Evolutionary conservation across 148 eudicot genomes (phyloP).

Genomic region (Dianthus caryophyllus): DNA sequence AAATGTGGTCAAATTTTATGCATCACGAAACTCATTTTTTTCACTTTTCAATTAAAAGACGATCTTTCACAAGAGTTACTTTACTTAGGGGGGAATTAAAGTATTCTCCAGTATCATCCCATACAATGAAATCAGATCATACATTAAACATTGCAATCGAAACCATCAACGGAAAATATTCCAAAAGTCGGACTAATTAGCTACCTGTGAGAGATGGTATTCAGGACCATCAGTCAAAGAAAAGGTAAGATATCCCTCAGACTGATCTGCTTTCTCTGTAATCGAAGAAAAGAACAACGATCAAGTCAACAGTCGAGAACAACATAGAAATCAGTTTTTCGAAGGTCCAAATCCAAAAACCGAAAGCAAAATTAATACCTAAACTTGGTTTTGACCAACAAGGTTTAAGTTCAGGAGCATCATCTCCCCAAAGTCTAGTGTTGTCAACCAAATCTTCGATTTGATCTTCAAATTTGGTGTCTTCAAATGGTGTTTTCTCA

Average conservation of each 20-base stretch:
- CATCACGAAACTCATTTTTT: no score
- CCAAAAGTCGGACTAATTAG: neutral
- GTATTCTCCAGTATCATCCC: neutral
- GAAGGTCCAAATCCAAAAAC: conserved; percentile 12
- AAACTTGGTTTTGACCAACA: conserved; percentile 67
- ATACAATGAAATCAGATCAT: neutral
- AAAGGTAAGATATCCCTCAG: conserved; percentile 79
- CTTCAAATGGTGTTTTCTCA: conserved; percentile 24
- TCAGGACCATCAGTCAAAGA: conserved; percentile 97
- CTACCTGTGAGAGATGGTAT: conserved; percentile 92
- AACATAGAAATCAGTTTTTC: neutral
- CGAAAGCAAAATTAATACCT: conserved; percentile 29
- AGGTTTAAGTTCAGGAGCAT: conserved; percentile 51
- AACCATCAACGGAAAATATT: neutral
- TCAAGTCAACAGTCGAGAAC: conserved; percentile 5
- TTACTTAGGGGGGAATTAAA: no score
- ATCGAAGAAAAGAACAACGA: conserved; percentile 16
- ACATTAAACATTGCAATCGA: neutral
- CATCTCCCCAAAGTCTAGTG: conserved; percentile 63
- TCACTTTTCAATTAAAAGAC: no score
- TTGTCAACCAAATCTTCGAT: conserved; percentile 27
- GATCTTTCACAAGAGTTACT: no score
- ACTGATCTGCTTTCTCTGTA: conserved; percentile 45
- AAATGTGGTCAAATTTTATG: no score
- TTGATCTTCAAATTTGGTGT: conserved; percentile 29